Percentiles rank a stretch among this genome's conserved stretches.
These are phyloP conservation scores for Amniculicola lignicola DNA, from an alignment of 495 filamentous ascomycete species.

Conservation along the genomic window DNA sequence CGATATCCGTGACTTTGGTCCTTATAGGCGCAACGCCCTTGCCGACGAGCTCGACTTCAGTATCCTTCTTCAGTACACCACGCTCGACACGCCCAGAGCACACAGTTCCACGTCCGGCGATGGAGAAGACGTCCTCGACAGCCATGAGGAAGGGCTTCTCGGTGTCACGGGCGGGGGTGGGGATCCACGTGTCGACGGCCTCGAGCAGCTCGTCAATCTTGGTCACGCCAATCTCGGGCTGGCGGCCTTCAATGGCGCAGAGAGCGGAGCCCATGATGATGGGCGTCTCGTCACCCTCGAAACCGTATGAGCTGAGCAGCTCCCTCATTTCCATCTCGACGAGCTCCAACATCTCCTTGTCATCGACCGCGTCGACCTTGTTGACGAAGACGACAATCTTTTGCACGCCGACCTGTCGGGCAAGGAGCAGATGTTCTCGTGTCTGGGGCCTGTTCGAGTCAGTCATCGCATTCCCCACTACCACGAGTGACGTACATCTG, in stretches of 20 bases:
- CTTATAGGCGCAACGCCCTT: conserved; percentile 74
- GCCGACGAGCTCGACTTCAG: conserved; percentile 89
- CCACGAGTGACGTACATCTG: conserved; percentile 68
- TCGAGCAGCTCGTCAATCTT: conserved; percentile 85
- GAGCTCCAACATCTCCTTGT: conserved; percentile 98
- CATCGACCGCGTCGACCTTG: conserved; percentile 95
- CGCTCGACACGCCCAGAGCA: conserved; percentile 96
- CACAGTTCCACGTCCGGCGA: conserved; percentile 94
- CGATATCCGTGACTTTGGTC: conserved; percentile 98
- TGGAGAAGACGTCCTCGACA: conserved; percentile 98
- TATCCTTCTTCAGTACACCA: conserved; percentile 84
- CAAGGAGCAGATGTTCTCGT: conserved; percentile 94
- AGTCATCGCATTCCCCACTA: conserved; percentile 36
- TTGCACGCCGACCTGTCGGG: conserved; percentile 96
- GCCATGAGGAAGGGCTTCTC: conserved; percentile 99
- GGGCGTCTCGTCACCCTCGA: conserved; percentile 96
- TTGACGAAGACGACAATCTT: conserved; percentile 99
- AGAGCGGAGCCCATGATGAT: conserved; percentile 95
- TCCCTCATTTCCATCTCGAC: conserved; percentile 99
- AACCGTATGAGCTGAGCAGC: conserved; percentile 84
- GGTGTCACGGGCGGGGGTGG: conserved; percentile 80
- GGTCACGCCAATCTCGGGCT: conserved; percentile 78
- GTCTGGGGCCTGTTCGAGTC: conserved; percentile 73
- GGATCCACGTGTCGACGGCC: conserved; percentile 95
- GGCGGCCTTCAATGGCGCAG: conserved; percentile 84